Conservation (phyloP, 495 filamentous ascomycete genomes). For the Penicillium atrosanguineum region DNA sequence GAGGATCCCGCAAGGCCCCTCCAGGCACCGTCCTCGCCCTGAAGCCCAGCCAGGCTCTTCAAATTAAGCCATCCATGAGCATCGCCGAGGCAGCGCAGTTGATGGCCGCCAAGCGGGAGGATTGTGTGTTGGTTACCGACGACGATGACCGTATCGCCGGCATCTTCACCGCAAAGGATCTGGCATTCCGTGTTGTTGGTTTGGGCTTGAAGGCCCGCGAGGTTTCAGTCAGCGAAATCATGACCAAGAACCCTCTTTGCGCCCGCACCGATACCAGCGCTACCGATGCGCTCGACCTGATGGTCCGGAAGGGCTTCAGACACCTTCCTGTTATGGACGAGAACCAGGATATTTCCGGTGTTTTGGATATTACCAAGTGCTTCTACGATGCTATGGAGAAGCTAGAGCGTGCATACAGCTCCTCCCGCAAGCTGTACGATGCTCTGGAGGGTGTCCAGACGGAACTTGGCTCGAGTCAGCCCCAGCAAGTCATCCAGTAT, state of each 20-base stretch:
- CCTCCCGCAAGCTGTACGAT: constrained; percentile 93
- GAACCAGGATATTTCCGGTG: constrained; percentile 98
- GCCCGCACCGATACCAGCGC: constrained; percentile 97
- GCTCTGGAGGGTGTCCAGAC: constrained; percentile 98
- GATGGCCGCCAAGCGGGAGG: constrained; percentile 98
- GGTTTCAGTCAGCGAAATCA: constrained; percentile 94
- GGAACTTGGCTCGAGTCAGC: constrained; percentile 91
- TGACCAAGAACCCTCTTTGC: constrained; percentile 99
- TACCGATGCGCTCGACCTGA: constrained; percentile 93
- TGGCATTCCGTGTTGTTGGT: constrained; percentile 95
- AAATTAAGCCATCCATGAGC: constrained; percentile 94
- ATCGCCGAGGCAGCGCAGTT: constrained; percentile 96
- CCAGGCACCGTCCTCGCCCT: constrained; percentile 94
- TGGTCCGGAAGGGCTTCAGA: constrained; percentile 97
- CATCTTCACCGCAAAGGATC: constrained; percentile 98
- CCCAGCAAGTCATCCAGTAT: constrained; percentile 98
- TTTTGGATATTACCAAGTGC: constrained; percentile 98
- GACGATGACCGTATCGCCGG: constrained; percentile 96
- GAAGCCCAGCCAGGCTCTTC: constrained; percentile 90
- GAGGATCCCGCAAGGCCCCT: constrained; percentile 86
- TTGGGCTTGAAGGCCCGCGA: constrained; percentile 85
- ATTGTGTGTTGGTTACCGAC: constrained; percentile 98
- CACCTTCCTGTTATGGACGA: constrained; percentile 99
- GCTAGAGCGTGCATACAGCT: constrained; percentile 92
- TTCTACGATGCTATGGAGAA: constrained; percentile 99